Evolutionary conservation across 139 green algal genomes (phyloP).

Genomic region (Yamagishiella unicocca): DNA sequence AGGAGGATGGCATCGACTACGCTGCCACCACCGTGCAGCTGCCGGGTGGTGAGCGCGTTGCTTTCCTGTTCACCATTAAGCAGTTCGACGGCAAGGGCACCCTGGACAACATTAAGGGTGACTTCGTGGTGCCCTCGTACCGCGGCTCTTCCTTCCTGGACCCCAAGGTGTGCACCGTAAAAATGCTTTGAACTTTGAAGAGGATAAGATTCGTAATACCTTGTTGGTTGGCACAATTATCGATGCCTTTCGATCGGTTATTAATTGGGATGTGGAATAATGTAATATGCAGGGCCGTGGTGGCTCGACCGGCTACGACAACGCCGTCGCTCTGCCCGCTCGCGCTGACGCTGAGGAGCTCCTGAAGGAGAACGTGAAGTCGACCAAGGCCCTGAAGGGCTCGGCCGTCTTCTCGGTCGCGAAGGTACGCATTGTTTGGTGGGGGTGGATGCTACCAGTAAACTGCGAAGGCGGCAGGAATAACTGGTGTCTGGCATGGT

Average conservation of each 20-base stretch:
- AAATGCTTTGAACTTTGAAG: no score
- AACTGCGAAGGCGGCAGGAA: no score
- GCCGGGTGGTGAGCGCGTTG: constrained; percentile 97
- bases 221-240: no score
- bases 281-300: constrained; percentile 82
- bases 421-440: constrained; percentile 81
- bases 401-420: constrained; percentile 94
- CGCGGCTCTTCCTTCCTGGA: constrained; percentile 98
- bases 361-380: constrained; percentile 97
- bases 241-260: neutral
- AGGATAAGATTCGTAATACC: no score
- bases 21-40: constrained; percentile 97
- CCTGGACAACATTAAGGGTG: constrained; percentile 92
- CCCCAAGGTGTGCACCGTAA: constrained; percentile 94
- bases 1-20: constrained; percentile 99
- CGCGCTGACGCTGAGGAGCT: constrained; percentile 89
- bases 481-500: no score
- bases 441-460: no score
- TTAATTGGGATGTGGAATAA: no score
- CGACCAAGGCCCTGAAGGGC: constrained; percentile 83
- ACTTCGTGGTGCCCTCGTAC: constrained; percentile 99
- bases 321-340: constrained; percentile 95
- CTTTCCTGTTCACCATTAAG: constrained; percentile 99
- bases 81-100: constrained; percentile 93
- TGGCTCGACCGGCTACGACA: constrained; percentile 97